A percentile compares a stretch with the other conserved stretches of the same genome.
phyloP scores from a whole-genome alignment of 2,329 filamentous ascomycete genomes.

The Monilinia vaccinii-corymbosi region DNA sequence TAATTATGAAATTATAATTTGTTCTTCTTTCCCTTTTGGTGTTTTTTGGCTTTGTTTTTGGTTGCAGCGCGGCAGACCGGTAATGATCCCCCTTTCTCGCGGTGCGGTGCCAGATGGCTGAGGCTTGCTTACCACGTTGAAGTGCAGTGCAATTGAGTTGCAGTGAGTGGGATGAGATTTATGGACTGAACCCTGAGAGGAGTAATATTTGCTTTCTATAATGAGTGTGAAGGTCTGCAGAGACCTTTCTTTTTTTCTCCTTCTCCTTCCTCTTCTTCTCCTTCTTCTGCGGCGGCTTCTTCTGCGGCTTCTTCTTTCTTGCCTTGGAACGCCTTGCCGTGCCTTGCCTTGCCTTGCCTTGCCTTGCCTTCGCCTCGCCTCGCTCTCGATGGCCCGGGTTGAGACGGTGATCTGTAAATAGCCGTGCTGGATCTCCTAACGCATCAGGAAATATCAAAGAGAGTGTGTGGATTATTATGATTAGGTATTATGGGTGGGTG shows the following conservation, averaged over 20 bases:
- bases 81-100: conserved; percentile 4
- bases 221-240: conserved; percentile 6
- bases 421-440: background rate
- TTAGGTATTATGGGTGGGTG: background rate
- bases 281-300: background rate
- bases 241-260: background rate
- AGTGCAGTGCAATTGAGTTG: too few relatives aligned
- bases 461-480: conserved; percentile 4
- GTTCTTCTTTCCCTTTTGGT: too few relatives aligned
- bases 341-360: too few relatives aligned
- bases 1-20: conserved; percentile 2
- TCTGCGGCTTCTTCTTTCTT: background rate
- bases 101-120: too few relatives aligned
- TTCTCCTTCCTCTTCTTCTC: too few relatives aligned
- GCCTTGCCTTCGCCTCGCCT: background rate
- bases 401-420: background rate
- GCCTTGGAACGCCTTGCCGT: too few relatives aligned
- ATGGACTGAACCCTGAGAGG: background rate
- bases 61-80: background rate
- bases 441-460: background rate
- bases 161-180: background rate
- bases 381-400: background rate
- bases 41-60: background rate
- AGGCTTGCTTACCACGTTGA: too few relatives aligned
- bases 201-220: background rate